Conservation (phyloP, 768 basidiomycete genomes). For the Russula sp. region DNA sequence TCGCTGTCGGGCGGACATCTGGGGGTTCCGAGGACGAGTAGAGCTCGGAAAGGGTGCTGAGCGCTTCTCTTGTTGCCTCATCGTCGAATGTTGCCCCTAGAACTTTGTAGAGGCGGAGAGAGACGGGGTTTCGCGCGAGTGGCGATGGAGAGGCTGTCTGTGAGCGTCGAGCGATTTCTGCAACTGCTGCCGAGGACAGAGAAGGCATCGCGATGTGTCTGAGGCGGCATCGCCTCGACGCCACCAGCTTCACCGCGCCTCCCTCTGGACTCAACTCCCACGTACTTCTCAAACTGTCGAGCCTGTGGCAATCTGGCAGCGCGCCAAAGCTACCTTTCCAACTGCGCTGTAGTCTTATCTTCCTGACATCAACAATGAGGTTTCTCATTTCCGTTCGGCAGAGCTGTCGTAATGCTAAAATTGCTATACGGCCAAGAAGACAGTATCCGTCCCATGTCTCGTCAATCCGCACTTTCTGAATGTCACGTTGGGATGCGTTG, state of each 20-base stretch:
- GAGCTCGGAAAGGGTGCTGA: slow-evolving; percentile 75
- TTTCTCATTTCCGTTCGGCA: too few relatives aligned
- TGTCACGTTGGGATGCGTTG: too few relatives aligned
- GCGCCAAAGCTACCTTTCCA: too few relatives aligned
- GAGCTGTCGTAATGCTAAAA: too few relatives aligned
- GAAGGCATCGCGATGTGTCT: slow-evolving; percentile 7
- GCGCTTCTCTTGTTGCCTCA: slow-evolving; percentile 68
- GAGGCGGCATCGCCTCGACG: background rate
- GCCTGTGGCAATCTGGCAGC: too few relatives aligned
- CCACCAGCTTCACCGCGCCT: background rate
- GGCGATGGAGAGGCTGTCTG: slow-evolving; percentile 24
- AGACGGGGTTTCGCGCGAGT: slow-evolving; percentile 59
- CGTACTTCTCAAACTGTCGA: too few relatives aligned
- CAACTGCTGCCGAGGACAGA: slow-evolving; percentile 24
- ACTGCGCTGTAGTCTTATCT: too few relatives aligned
- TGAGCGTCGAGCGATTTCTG: slow-evolving; percentile 25
- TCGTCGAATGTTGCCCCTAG: slow-evolving; percentile 77
- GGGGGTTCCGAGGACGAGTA: slow-evolving; percentile 40
- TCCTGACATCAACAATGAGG: too few relatives aligned
- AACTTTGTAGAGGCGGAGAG: slow-evolving; percentile 87
- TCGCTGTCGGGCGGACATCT: slow-evolving; percentile 26
- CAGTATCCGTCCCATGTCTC: too few relatives aligned
- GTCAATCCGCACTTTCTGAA: too few relatives aligned
- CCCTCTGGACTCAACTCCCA: too few relatives aligned
- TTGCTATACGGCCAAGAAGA: too few relatives aligned